Evolutionary conservation across 257 asterid genomes (phyloP).

Genomic region (Dorcoceras hygrometricum): DNA sequence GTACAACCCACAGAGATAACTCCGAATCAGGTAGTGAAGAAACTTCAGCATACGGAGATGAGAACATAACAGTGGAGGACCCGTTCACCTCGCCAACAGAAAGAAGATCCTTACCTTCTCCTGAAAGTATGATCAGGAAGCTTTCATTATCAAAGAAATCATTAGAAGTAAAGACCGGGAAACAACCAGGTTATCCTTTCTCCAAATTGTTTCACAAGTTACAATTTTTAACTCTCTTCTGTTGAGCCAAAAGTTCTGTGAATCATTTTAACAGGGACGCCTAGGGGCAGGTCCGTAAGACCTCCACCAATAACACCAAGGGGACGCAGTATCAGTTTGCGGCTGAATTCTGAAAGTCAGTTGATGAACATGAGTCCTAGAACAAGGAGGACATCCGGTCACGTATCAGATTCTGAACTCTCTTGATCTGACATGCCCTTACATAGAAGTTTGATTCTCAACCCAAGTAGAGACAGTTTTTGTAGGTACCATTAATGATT

Average conservation of each 20-base stretch:
- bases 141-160: constrained; percentile 42
- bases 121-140: constrained; percentile 39
- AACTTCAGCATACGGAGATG: constrained; percentile 49
- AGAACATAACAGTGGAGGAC: constrained; percentile 39
- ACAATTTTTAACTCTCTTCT: neutral
- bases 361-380: constrained; percentile 44
- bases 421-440: constrained; percentile 24
- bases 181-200: constrained; percentile 48
- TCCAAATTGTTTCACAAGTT: no score
- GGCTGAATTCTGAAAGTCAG: constrained; percentile 66
- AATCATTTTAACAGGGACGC: constrained; percentile 48
- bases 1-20: constrained; percentile 31
- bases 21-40: constrained; percentile 88
- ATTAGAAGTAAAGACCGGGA: constrained; percentile 37
- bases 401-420: constrained; percentile 75
- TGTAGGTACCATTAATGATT: constrained; percentile 4
- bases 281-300: constrained; percentile 53
- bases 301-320: constrained; percentile 55
- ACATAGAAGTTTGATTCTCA: neutral
- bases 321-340: constrained; percentile 40
- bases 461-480: neutral
- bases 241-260: neutral
- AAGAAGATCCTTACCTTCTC: constrained; percentile 37
- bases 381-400: constrained; percentile 59
- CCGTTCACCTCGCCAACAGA: constrained; percentile 46